phyloP scores from a whole-genome alignment of 1,139 yeast genomes.

The Eremothecium coryli region DNA sequence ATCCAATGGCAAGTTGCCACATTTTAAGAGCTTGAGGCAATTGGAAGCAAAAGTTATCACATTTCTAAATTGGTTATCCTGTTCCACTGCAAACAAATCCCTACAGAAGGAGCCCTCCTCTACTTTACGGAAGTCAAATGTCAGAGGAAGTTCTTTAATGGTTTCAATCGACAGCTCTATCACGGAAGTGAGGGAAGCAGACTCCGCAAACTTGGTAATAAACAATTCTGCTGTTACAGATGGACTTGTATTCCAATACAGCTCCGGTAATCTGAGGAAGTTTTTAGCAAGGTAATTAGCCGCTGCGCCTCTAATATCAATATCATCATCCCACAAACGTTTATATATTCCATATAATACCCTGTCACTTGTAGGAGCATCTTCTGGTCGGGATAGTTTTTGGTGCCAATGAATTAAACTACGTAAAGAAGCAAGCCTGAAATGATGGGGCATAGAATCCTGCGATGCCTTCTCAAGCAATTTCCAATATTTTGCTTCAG shows the following conservation, averaged over 20 bases:
- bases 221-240: conserved; percentile 14
- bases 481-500: conserved; percentile 29
- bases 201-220: conserved; percentile 16
- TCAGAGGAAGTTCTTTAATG: background rate
- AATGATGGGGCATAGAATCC: conserved; percentile 39
- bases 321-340: conserved; percentile 54
- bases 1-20: background rate
- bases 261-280: conserved; percentile 5
- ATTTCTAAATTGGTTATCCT: conserved; percentile 42
- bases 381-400: background rate
- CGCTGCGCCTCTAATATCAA: conserved; percentile 37
- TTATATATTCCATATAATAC: conserved; percentile 31
- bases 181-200: background rate
- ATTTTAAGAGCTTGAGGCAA: conserved; percentile 14
- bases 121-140: background rate
- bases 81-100: conserved; percentile 42
- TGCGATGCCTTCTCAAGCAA: conserved; percentile 29
- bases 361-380: conserved; percentile 6
- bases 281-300: conserved; percentile 30
- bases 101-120: conserved; percentile 14
- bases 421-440: conserved; percentile 41
- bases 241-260: conserved; percentile 7
- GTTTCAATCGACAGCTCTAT: background rate
- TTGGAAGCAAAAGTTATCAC: conserved; percentile 29
- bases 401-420: conserved; percentile 34